Conservation (phyloP, 1,139 yeast genomes). For the Diutina sp. region DNA sequence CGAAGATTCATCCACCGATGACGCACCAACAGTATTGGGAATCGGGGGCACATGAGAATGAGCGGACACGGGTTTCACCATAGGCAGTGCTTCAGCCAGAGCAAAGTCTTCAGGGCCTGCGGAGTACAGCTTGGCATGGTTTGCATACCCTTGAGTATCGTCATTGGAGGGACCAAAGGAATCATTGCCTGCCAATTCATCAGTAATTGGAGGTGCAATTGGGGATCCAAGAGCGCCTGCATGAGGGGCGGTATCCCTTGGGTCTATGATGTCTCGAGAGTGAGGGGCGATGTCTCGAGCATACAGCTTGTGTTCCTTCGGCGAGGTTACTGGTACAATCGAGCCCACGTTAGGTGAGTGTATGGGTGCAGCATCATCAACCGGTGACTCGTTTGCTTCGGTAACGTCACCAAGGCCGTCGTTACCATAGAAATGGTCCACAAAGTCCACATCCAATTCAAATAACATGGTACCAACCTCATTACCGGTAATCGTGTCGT, state of each 20-base stretch:
- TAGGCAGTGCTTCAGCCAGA: constrained; percentile 1
- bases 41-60: neutral
- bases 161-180: neutral
- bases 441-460: constrained; percentile 38
- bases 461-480: constrained; percentile 46
- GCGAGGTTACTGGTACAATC: neutral
- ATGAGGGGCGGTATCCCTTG: constrained; percentile 1
- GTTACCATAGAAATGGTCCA: constrained; percentile 16
- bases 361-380: neutral
- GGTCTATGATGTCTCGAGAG: neutral
- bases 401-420: constrained; percentile 5
- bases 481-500: constrained; percentile 39
- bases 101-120: constrained; percentile 26
- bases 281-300: neutral
- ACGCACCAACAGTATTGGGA: neutral
- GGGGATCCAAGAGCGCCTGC: constrained; percentile 3
- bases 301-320: neutral
- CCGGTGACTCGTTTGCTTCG: neutral
- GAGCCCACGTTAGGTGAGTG: neutral
- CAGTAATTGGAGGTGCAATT: neutral
- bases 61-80: neutral
- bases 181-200: neutral
- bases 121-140: constrained; percentile 25
- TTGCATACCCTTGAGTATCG: neutral
- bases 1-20: neutral